A percentile compares a stretch with the other conserved stretches of the same genome.
Conservation (phyloP, 139 green algal genomes). For the Asterochloris sp. region DNA sequence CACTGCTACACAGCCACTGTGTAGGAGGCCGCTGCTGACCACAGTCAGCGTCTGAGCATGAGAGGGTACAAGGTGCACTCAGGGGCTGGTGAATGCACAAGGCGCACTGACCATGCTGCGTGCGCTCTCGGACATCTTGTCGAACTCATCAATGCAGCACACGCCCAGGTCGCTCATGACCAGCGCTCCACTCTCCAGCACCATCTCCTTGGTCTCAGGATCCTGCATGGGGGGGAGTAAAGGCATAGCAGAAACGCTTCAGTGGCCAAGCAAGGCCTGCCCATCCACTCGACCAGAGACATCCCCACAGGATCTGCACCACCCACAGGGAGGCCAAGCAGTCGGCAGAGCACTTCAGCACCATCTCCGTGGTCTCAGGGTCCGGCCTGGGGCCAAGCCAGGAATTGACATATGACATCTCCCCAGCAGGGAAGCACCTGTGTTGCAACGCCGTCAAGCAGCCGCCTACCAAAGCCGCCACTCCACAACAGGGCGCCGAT, state of each 20-base stretch:
- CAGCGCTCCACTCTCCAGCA: constrained; percentile 94
- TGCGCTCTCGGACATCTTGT: constrained; percentile 97
- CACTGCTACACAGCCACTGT: not conserved
- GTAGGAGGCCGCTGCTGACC: not conserved
- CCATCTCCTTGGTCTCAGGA: constrained; percentile 89
- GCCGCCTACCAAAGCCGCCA: too few relatives aligned
- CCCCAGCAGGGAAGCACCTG: too few relatives aligned
- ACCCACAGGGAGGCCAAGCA: too few relatives aligned
- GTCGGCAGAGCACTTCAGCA: constrained; percentile 74
- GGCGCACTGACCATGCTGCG: constrained; percentile 67
- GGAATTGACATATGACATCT: not conserved
- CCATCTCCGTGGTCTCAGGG: constrained; percentile 88
- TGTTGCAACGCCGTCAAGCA: too few relatives aligned
- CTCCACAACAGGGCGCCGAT: too few relatives aligned
- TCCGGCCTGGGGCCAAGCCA: constrained; percentile 40
- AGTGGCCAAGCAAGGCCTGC: too few relatives aligned
- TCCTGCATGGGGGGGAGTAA: constrained; percentile 38
- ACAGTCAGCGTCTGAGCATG: not conserved
- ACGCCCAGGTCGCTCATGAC: constrained; percentile 91
- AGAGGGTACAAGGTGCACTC: not conserved
- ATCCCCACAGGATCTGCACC: too few relatives aligned
- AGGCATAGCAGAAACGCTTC: not conserved
- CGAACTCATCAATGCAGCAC: constrained; percentile 99
- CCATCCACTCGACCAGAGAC: too few relatives aligned
- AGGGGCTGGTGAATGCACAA: not conserved